A percentile compares a stretch with the other conserved stretches of the same genome.
Evolutionary conservation across 1,284 basidiomycete genomes (phyloP).

Genomic region (Xerocomus tenax): DNA sequence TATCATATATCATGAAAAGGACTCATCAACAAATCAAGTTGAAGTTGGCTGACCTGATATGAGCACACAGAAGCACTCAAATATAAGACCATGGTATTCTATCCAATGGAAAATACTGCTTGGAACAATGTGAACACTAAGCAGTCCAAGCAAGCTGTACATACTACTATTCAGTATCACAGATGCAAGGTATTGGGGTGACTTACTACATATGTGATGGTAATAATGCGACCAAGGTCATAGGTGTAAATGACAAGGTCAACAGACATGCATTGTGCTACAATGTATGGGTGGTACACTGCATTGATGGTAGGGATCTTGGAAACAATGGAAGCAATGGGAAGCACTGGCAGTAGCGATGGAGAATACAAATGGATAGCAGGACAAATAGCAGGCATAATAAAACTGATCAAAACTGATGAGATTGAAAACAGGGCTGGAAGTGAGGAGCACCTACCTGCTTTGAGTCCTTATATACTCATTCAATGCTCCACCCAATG

Average conservation of each 20-base stretch:
- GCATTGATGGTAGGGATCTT: neutral
- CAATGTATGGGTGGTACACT: neutral
- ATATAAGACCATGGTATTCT: neutral
- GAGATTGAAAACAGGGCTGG: neutral
- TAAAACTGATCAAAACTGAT: neutral
- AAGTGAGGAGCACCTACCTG: neutral
- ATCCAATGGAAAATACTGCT: conserved; percentile 1
- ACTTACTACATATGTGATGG: conserved; percentile 6
- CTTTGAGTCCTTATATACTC: too few relatives aligned
- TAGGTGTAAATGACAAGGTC: neutral
- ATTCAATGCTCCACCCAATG: too few relatives aligned
- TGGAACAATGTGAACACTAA: neutral
- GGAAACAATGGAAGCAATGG: neutral
- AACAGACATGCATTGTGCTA: neutral
- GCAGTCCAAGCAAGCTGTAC: neutral
- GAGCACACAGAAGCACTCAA: conserved; percentile 5
- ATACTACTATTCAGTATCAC: neutral
- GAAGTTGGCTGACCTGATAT: neutral
- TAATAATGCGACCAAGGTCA: neutral
- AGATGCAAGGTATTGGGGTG: neutral
- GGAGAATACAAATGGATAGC: neutral
- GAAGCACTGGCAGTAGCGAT: neutral
- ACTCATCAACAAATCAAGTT: neutral
- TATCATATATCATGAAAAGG: neutral
- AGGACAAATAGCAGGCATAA: neutral